Percentiles rank a stretch among this genome's conserved stretches.
Conservation (phyloP, 345 rosid genomes). For the Murraya koenigii region DNA sequence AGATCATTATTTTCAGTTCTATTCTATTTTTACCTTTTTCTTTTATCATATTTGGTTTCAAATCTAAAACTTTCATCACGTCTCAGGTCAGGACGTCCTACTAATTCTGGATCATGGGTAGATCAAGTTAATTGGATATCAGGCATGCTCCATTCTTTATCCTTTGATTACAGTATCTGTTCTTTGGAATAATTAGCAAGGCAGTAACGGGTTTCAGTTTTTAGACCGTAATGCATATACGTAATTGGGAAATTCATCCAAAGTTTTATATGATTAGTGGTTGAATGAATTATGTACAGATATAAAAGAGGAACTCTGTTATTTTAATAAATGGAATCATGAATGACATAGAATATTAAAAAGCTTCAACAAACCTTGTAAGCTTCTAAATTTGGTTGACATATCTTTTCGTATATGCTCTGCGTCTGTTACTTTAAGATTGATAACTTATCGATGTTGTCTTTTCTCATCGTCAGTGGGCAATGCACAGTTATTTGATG, state of each 20-base stretch:
- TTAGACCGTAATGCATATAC: too few relatives aligned
- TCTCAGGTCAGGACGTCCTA: conserved; percentile 84
- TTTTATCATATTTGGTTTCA: background rate
- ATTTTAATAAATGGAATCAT: background rate
- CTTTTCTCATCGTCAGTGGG: background rate
- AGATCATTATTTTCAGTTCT: background rate
- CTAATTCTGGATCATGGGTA: conserved; percentile 64
- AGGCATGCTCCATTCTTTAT: conserved; percentile 42
- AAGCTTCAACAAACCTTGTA: background rate
- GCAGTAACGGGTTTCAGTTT: background rate
- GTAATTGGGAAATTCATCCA: background rate
- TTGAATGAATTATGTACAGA: background rate
- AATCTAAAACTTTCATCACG: conserved; percentile 7
- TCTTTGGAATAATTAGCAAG: background rate
- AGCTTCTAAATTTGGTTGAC: background rate
- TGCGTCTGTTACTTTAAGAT: background rate
- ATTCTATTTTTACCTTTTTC: background rate
- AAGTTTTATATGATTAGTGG: background rate
- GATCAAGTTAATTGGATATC: conserved; percentile 89
- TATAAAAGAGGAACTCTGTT: background rate
- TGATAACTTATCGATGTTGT: background rate
- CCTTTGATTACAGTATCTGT: background rate
- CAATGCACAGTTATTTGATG: background rate
- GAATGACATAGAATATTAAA: background rate
- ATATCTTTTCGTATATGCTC: background rate